Percentiles rank a stretch among this genome's conserved stretches.
phyloP scores from a whole-genome alignment of 371 early-diverging fungal species.

The Rhizopus delemar region DNA sequence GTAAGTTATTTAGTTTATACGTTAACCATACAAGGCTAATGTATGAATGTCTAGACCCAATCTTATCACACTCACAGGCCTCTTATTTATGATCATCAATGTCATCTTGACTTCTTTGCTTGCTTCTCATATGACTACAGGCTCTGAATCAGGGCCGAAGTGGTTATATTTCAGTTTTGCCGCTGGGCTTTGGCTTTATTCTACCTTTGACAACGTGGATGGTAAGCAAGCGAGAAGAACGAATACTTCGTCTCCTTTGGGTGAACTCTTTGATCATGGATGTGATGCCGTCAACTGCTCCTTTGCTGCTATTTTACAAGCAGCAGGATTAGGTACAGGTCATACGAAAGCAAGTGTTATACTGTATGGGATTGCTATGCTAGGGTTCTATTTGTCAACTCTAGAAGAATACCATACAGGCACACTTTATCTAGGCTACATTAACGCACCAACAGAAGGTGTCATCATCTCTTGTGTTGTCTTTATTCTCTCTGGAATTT shows the following conservation, averaged over 20 bases:
- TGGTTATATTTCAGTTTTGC: constrained; percentile 70
- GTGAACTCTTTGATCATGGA: constrained; percentile 95
- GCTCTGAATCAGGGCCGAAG: constrained; percentile 29
- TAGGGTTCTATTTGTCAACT: constrained; percentile 90
- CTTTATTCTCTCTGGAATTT: constrained; percentile 71
- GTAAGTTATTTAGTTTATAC: constrained; percentile 53
- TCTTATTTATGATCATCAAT: constrained; percentile 84
- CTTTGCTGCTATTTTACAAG: constrained; percentile 83
- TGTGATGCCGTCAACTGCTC: constrained; percentile 93
- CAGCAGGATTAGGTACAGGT: constrained; percentile 82
- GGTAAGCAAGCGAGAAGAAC: constrained; percentile 98
- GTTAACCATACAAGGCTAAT: neutral
- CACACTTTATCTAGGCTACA: constrained; percentile 84
- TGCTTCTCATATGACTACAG: constrained; percentile 36
- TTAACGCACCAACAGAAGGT: constrained; percentile 98
- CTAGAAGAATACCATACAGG: constrained; percentile 97
- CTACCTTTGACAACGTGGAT: constrained; percentile 97
- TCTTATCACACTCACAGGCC: constrained; percentile 94
- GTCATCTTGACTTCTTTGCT: constrained; percentile 62
- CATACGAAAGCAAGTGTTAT: constrained; percentile 68
- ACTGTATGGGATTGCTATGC: constrained; percentile 67
- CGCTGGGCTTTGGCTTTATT: constrained; percentile 90
- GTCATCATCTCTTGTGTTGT: constrained; percentile 73
- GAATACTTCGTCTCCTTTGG: constrained; percentile 87
- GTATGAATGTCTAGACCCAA: constrained; percentile 76